phyloP scores from a whole-genome alignment of 2,329 filamentous ascomycete genomes.

The Alternaria conjuncta region DNA sequence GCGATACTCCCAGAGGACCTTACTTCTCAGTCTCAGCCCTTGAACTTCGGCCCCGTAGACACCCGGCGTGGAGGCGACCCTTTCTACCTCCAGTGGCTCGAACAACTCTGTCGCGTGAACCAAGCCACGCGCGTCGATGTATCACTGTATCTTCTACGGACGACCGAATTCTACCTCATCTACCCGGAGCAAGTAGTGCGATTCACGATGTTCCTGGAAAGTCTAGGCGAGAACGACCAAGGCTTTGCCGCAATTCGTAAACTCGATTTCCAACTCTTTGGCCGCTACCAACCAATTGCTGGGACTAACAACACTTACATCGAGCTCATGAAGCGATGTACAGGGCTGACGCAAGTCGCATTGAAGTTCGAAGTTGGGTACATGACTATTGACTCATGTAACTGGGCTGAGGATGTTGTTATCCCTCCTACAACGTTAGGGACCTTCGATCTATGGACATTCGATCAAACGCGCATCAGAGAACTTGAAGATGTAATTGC shows the following conservation, averaged over 20 bases:
- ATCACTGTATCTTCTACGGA: constrained; percentile 2
- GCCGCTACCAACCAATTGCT: not conserved
- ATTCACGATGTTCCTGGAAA: constrained; percentile 3
- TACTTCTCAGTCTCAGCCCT: not conserved
- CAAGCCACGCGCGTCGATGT: constrained; percentile 12
- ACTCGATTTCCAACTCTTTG: constrained; percentile 10
- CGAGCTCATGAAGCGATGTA: constrained; percentile 2
- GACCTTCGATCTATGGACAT: not conserved
- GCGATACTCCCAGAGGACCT: not conserved
- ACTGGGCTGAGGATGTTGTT: not conserved
- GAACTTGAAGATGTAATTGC: not conserved
- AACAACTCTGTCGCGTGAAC: constrained; percentile 7
- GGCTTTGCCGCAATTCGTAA: constrained; percentile 2
- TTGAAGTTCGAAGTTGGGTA: constrained; percentile 4
- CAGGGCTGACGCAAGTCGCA: not conserved
- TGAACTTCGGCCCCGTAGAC: constrained; percentile 3
- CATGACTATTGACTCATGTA: not conserved
- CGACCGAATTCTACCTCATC: not conserved
- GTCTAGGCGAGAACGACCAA: not conserved
- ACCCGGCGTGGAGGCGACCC: not conserved
- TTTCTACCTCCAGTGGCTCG: constrained; percentile 4
- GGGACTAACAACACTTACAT: not conserved
- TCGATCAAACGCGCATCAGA: not conserved
- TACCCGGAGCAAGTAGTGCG: not conserved
- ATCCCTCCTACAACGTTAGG: not conserved